phyloP scores from a whole-genome alignment of 148 eudicot species.

The Vaccinium macrocarpon region DNA sequence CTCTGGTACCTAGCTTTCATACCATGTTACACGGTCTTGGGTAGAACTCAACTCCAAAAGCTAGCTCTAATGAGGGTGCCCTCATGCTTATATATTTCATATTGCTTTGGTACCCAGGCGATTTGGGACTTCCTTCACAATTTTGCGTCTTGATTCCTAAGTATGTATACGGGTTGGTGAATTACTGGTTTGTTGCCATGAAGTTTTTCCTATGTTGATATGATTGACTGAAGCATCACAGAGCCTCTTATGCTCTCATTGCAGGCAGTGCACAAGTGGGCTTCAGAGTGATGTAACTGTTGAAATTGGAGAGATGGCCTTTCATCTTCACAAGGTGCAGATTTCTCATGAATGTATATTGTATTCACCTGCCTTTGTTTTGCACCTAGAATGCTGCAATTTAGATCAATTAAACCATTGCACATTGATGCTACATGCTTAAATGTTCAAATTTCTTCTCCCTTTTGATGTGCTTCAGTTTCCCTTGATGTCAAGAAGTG shows the following conservation, averaged over 20 bases:
- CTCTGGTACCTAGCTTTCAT: too few relatives aligned
- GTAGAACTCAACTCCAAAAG: too few relatives aligned
- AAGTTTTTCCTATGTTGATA: background rate
- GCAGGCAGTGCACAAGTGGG: slow-evolving; percentile 69
- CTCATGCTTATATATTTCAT: too few relatives aligned
- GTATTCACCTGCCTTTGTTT: too few relatives aligned
- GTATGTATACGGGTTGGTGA: background rate
- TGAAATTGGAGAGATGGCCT: slow-evolving; percentile 53
- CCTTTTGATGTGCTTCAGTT: slow-evolving; percentile 32
- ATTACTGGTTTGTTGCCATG: background rate
- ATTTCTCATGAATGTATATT: background rate
- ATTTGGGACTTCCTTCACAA: too few relatives aligned
- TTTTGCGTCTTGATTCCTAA: background rate
- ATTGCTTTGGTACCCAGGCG: too few relatives aligned
- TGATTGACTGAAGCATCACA: background rate
- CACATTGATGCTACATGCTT: background rate
- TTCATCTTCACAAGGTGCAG: slow-evolving; percentile 66
- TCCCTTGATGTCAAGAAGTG: slow-evolving; percentile 69
- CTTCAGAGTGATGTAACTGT: slow-evolving; percentile 75
- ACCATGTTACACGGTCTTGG: too few relatives aligned
- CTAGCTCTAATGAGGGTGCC: too few relatives aligned
- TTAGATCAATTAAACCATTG: background rate
- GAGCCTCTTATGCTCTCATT: slow-evolving; percentile 4
- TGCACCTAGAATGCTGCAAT: background rate
- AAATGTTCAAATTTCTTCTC: background rate